Conservation (phyloP, 768 basidiomycete genomes). For the Hirschioporus abietinus region DNA sequence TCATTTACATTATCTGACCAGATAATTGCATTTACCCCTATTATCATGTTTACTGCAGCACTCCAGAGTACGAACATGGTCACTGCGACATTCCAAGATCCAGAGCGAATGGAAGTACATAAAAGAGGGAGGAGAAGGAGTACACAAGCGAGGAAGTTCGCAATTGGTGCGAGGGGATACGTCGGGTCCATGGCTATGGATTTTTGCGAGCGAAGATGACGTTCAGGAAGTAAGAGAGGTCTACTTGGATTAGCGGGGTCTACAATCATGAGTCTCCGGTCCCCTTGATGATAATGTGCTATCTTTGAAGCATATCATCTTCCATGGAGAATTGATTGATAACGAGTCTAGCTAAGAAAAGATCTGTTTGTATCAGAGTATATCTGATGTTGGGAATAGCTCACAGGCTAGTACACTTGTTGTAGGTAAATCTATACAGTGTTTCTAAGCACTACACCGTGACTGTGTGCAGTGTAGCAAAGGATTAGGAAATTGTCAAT, state of each 20-base stretch:
- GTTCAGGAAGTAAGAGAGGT: background rate
- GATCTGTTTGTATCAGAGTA: too few relatives aligned
- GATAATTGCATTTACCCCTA: background rate
- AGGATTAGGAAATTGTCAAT: too few relatives aligned
- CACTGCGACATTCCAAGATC: background rate
- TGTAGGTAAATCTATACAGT: too few relatives aligned
- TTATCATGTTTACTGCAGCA: background rate
- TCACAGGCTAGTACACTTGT: too few relatives aligned
- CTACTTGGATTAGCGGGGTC: background rate
- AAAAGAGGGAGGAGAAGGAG: background rate
- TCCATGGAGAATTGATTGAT: too few relatives aligned
- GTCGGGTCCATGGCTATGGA: background rate
- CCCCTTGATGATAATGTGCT: too few relatives aligned
- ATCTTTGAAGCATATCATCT: too few relatives aligned
- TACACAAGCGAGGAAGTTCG: background rate
- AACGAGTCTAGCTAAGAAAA: too few relatives aligned
- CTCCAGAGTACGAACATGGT: background rate
- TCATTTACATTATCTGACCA: background rate
- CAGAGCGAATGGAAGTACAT: background rate
- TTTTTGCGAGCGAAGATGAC: background rate
- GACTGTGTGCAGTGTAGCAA: too few relatives aligned
- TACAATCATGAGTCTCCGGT: too few relatives aligned
- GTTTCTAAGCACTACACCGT: too few relatives aligned
- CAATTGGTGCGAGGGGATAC: background rate
- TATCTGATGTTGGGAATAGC: too few relatives aligned